Conservation (phyloP, 768 basidiomycete species). For the Clavaria fumosa region DNA sequence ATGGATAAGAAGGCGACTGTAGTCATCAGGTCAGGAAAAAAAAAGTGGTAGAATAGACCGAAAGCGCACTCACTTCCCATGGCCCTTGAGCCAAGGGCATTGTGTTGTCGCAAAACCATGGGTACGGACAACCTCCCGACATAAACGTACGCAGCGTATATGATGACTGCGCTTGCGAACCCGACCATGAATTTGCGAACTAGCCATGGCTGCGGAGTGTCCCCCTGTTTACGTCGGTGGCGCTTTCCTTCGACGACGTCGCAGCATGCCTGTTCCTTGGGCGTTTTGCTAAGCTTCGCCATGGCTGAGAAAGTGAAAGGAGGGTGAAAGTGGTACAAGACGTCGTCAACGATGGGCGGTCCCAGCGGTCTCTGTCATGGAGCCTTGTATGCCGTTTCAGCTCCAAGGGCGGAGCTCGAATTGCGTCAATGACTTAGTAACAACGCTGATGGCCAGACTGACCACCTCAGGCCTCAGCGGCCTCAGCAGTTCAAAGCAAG, state of each 20-base stretch:
- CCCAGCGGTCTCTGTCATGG: too few species aligned
- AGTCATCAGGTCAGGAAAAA: not conserved
- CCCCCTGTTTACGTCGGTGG: conserved; percentile 23
- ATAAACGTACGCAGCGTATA: conserved; percentile 66
- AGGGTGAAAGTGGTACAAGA: too few species aligned
- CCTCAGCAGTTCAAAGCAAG: too few species aligned
- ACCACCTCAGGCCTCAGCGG: too few species aligned
- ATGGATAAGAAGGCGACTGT: conserved; percentile 53
- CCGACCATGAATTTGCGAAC: conserved; percentile 52
- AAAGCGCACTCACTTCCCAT: conserved; percentile 48
- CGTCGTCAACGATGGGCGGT: too few species aligned
- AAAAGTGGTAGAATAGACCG: not conserved
- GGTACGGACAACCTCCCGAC: conserved; percentile 54
- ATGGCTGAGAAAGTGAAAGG: too few species aligned
- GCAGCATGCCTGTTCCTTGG: conserved; percentile 22
- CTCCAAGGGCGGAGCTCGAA: too few species aligned
- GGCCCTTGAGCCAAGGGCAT: conserved; percentile 30
- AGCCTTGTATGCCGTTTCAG: too few species aligned
- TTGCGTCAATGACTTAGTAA: too few species aligned
- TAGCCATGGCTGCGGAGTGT: conserved; percentile 57
- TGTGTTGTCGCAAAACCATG: conserved; percentile 37
- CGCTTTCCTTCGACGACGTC: conserved; percentile 38
- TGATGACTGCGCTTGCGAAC: conserved; percentile 43
- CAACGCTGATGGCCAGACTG: too few species aligned
- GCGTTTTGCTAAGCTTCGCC: too few species aligned